Conservation (phyloP, 257 asterid species). For the Solanum peruvianum region DNA sequence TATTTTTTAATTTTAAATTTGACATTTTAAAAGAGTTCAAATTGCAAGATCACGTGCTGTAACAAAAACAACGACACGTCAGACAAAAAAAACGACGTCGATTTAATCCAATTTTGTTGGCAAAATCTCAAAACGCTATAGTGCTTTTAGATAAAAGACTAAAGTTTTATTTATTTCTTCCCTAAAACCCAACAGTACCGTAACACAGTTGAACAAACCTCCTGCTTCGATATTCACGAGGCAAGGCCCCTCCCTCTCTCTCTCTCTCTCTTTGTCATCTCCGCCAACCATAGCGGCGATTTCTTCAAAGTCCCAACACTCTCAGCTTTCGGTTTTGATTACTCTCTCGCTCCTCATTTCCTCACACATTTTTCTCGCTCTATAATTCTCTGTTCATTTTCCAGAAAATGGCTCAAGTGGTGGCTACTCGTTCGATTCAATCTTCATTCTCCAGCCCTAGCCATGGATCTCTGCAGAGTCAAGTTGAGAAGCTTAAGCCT, state of each 20-base stretch:
- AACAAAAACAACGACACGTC: neutral
- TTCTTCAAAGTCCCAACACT: slow-evolving; percentile 13
- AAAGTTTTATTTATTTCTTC: neutral
- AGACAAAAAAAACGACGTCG: neutral
- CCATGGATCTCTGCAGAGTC: slow-evolving; percentile 39
- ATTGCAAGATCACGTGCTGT: neutral
- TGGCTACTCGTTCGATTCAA: slow-evolving; percentile 59
- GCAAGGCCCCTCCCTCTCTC: neutral
- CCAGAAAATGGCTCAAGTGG: slow-evolving; percentile 57
- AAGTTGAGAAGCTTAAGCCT: slow-evolving; percentile 47
- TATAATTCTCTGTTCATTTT: neutral
- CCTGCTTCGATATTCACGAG: slow-evolving; percentile 48
- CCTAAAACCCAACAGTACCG: neutral
- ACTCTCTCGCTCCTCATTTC: neutral
- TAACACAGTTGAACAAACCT: neutral
- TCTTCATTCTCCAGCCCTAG: slow-evolving; percentile 31
- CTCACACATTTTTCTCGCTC: neutral
- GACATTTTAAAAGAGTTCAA: neutral
- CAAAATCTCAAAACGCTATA: neutral
- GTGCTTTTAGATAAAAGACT: neutral
- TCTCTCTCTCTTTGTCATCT: neutral
- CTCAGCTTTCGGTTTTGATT: neutral
- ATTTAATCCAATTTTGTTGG: neutral
- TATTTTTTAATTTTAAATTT: too few species aligned
- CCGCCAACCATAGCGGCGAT: slow-evolving; percentile 45